Conservation (phyloP, 768 basidiomycete genomes). For the Pisolithus marmoratus region DNA sequence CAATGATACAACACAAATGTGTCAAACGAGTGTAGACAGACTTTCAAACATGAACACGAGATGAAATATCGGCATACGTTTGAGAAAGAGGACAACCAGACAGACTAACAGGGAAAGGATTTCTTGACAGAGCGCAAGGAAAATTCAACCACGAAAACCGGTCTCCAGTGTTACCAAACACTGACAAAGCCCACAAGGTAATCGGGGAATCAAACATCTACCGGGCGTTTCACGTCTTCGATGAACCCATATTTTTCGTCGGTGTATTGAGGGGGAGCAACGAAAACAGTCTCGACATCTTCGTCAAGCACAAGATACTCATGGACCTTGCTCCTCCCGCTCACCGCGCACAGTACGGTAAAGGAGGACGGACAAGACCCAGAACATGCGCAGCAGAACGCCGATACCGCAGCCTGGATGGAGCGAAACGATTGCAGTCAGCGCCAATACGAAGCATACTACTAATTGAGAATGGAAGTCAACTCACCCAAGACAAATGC, state of each 20-base stretch:
- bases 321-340: slow-evolving; percentile 36
- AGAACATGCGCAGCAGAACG: slow-evolving; percentile 76
- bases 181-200: background rate
- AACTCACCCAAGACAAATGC: slow-evolving; percentile 75
- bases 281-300: slow-evolving; percentile 41
- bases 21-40: no score
- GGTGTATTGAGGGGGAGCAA: slow-evolving; percentile 53
- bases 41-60: no score
- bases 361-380: slow-evolving; percentile 59
- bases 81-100: no score
- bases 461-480: no score
- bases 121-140: no score
- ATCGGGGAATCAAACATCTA: background rate
- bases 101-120: no score
- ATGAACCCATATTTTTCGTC: slow-evolving; percentile 44
- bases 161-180: background rate
- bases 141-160: background rate
- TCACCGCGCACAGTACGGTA: slow-evolving; percentile 51
- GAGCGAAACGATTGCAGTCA: background rate
- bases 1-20: no score
- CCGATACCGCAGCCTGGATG: slow-evolving; percentile 73
- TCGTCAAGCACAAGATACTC: slow-evolving; percentile 40
- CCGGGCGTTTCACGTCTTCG: slow-evolving; percentile 7
- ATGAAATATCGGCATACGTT: no score
- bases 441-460: no score